phyloP scores from a whole-genome alignment of 768 basidiomycete species.

The Boletus subparvulus region DNA sequence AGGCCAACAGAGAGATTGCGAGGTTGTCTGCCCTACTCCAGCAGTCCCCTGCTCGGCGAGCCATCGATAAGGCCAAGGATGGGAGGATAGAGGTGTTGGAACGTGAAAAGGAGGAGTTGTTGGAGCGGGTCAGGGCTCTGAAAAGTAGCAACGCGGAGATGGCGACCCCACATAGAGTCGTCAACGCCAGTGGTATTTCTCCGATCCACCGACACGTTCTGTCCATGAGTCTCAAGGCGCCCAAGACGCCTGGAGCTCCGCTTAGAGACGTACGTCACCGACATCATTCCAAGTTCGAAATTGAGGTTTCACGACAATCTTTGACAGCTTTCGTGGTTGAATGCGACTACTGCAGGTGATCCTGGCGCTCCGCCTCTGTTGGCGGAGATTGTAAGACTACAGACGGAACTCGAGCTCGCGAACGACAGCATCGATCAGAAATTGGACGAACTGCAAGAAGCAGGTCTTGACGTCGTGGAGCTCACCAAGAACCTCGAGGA shows the following conservation, averaged over 20 bases:
- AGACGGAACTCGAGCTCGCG: conserved; percentile 72
- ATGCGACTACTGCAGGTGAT: conserved; percentile 54
- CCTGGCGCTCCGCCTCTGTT: conserved; percentile 60
- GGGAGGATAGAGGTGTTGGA: conserved; percentile 73
- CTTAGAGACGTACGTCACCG: conserved; percentile 62
- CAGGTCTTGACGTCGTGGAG: conserved; percentile 71
- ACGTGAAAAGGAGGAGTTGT: conserved; percentile 70
- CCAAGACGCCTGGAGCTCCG: conserved; percentile 78
- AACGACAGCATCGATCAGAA: conserved; percentile 89
- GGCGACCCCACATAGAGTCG: conserved; percentile 56
- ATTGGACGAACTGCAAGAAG: conserved; percentile 80
- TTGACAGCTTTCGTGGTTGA: conserved; percentile 69
- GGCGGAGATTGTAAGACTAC: conserved; percentile 70
- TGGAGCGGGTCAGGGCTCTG: conserved; percentile 65
- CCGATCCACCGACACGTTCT: conserved; percentile 74
- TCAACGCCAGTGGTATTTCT: conserved; percentile 63
- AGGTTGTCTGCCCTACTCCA: conserved; percentile 62
- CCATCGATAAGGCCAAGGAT: conserved; percentile 76
- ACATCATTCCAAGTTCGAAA: background rate
- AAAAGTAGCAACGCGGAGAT: conserved; percentile 52
- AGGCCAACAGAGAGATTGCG: conserved; percentile 74
- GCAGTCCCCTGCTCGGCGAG: conserved; percentile 73
- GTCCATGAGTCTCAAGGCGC: conserved; percentile 63
- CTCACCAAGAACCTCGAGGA: conserved; percentile 72
- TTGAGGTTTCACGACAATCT: conserved; percentile 7